Evolutionary conservation across 352 stramenopile genomes (phyloP), one percentile per base, ranked within the genome.

Genomic region (Phytophthora uliginosa): DNA sequence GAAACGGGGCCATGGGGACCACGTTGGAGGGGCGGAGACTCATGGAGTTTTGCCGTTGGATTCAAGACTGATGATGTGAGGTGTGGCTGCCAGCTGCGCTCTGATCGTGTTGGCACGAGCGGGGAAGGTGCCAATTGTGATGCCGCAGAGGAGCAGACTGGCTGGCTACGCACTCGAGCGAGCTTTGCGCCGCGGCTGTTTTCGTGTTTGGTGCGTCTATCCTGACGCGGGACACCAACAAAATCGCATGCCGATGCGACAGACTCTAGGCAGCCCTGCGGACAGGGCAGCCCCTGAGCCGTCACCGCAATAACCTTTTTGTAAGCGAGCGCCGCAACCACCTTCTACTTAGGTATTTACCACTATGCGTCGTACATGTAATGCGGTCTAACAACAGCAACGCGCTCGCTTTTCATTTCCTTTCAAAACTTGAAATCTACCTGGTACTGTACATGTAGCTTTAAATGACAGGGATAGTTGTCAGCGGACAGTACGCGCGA

Each of bases 41-140:
- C 47, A 54, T 54, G 20, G 12, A 12, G 20, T 54, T 54, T 50
- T 17, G 42, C 42, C n/a, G 42, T 50, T 50, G 42, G 42, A 50
- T 20, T 50, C 42, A 7, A 17, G 17, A 50, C 15, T 50, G 42
- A 22, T 24, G 42, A 42, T 50, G 42, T 31, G 15, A 50, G 42
- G 22, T 10, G 17, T 10, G 15, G 42, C 42, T 9, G 42, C n/a
- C 5, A 15, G 42, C 42, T 4, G 6, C 18, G 36, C 36, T 18
- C 12, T 42, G 36, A 42, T 42, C 36, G 17, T 12, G 10, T 42
- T 12, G 36, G 36, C 36, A 42, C 1, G 13, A 22, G 40, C 15
- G 40, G 40, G 42, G 7, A 50, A 50, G 42, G n/a, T 50, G 42
- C 42, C n/a, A 50, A 50, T 50, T 24, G 42, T 50, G 42, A 50